phyloP scores from a whole-genome alignment of 2,329 filamentous ascomycete species.

The Hymenoscyphus infarciens region DNA sequence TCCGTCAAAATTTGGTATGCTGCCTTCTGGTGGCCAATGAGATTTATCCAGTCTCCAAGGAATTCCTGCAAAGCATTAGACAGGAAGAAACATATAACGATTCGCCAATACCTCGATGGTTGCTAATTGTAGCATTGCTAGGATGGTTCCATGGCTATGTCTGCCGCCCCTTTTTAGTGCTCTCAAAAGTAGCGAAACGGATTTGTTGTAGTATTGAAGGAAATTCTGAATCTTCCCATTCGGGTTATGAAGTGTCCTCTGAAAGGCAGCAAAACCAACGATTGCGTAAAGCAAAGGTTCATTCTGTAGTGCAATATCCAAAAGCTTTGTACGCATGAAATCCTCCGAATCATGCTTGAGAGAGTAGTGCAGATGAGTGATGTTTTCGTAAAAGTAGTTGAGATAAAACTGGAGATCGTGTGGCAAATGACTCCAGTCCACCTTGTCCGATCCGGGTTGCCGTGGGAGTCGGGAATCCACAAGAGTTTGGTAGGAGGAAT shows the following conservation, averaged over 20 bases:
- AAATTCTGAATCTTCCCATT: conserved; percentile 76
- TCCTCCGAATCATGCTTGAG: conserved; percentile 65
- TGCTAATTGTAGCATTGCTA: conserved; percentile 87
- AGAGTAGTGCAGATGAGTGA: conserved; percentile 81
- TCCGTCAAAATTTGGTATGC: conserved; percentile 77
- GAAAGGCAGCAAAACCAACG: conserved; percentile 85
- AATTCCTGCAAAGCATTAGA: conserved; percentile 63
- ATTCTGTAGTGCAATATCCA: conserved; percentile 69
- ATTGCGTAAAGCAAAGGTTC: conserved; percentile 83
- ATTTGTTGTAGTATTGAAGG: conserved; percentile 84
- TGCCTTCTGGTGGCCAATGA: conserved; percentile 88
- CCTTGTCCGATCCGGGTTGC: conserved; percentile 22
- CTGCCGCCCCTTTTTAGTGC: conserved; percentile 68
- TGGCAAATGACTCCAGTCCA: conserved; percentile 57
- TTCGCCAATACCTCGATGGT: conserved; percentile 73
- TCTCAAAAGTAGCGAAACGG: conserved; percentile 71
- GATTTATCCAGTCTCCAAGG: conserved; percentile 90
- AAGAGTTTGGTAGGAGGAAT: conserved; percentile 23
- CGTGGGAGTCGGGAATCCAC: conserved; percentile 14
- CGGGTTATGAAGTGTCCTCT: conserved; percentile 67
- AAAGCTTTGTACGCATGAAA: conserved; percentile 70
- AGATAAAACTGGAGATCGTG: conserved; percentile 75
- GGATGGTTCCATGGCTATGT: conserved; percentile 68
- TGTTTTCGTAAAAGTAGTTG: conserved; percentile 70
- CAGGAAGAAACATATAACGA: conserved; percentile 8